Percentiles rank a stretch among this genome's conserved stretches.
These are phyloP conservation scores for Scortechinia acanthostroma DNA, from an alignment of 2,329 filamentous ascomycete genomes.

Conservation along the genomic window DNA sequence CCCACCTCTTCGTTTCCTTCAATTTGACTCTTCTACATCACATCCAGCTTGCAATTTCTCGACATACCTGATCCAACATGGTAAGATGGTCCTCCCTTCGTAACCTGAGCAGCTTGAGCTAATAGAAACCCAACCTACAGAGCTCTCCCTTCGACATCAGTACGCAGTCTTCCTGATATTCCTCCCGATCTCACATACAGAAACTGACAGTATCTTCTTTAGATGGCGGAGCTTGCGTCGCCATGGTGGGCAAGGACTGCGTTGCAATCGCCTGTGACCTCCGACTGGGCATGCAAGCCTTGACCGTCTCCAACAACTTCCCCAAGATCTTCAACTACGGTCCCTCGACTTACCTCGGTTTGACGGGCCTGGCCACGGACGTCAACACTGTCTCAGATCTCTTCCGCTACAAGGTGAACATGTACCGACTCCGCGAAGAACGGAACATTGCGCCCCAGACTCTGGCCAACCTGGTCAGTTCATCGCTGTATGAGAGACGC, in stretches of 20 bases:
- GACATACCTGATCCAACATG: too few relatives aligned
- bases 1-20: too few relatives aligned
- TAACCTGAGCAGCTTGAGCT: too few relatives aligned
- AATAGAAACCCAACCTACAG: background rate
- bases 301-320: slow-evolving; percentile 99
- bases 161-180: background rate
- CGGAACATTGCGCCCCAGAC: slow-evolving; percentile 89
- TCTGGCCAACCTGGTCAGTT: slow-evolving; percentile 90
- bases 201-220: background rate
- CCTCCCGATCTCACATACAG: background rate
- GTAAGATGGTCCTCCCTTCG: too few relatives aligned
- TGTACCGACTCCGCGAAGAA: slow-evolving; percentile 98
- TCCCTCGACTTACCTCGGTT: slow-evolving; percentile 78
- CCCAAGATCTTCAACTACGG: slow-evolving; percentile 99
- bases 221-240: slow-evolving; percentile 89
- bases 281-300: slow-evolving; percentile 87
- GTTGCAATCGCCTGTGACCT: slow-evolving; percentile 99
- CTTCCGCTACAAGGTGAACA: slow-evolving; percentile 99
- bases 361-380: slow-evolving; percentile 93
- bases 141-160: slow-evolving; percentile 1
- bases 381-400: slow-evolving; percentile 90
- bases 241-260: slow-evolving; percentile 99
- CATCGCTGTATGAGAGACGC: slow-evolving; percentile 83
- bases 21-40: too few relatives aligned
- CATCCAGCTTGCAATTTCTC: too few relatives aligned